phyloP scores from a whole-genome alignment of 1,284 basidiomycete genomes.

The Sporisorium exsertum region DNA sequence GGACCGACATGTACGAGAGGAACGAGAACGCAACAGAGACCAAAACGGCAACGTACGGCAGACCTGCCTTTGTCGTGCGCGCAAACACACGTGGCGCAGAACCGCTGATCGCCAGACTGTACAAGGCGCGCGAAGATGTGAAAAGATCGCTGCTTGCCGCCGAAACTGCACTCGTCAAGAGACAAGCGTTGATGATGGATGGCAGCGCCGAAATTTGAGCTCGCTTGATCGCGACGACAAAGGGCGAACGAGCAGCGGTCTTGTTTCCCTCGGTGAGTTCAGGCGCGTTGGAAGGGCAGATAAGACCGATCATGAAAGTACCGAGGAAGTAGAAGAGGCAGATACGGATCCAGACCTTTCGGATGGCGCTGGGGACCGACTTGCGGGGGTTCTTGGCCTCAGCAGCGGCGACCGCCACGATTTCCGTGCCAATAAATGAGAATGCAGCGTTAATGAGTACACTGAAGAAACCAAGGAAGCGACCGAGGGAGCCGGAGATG shows the following conservation, averaged over 20 bases:
- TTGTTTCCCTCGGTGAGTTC: constrained; percentile 51
- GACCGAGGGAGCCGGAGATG: constrained; percentile 72
- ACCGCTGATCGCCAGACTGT: constrained; percentile 81
- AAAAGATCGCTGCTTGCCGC: constrained; percentile 86
- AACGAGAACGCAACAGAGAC: constrained; percentile 77
- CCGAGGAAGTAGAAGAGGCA: constrained; percentile 70
- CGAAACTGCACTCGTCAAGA: constrained; percentile 84
- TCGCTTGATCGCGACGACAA: constrained; percentile 67
- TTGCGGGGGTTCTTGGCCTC: constrained; percentile 73
- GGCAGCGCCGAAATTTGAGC: constrained; percentile 70
- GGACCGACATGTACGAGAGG: constrained; percentile 75
- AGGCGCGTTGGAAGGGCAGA: constrained; percentile 57
- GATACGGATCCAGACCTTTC: constrained; percentile 62
- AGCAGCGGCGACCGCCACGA: constrained; percentile 84
- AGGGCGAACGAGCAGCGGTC: constrained; percentile 50
- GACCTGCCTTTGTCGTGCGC: constrained; percentile 77
- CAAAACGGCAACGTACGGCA: constrained; percentile 81
- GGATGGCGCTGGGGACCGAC: constrained; percentile 59
- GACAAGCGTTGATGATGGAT: constrained; percentile 77
- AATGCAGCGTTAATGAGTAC: constrained; percentile 77
- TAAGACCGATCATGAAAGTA: constrained; percentile 67
- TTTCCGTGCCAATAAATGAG: constrained; percentile 84
- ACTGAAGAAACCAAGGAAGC: constrained; percentile 69
- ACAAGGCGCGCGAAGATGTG: constrained; percentile 79
- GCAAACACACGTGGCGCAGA: constrained; percentile 82